Base-by-base conservation (phyloP, 352 stramenopile genomes). In the Globisporangium emineosum region DNA sequence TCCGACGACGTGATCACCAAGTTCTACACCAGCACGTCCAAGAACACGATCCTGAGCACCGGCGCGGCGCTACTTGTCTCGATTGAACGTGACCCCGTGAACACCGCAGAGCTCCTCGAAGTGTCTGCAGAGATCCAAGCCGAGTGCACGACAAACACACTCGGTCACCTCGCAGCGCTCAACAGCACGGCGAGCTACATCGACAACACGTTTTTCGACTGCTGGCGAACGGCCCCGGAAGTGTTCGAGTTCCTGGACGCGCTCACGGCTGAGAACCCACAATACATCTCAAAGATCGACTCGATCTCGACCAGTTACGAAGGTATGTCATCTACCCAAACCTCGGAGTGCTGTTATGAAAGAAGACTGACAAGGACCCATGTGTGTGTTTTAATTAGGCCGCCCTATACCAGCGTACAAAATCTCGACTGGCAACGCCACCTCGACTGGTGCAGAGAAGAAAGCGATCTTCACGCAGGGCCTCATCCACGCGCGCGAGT, bases 201-300 rank as follows among this genome's bases (percentile, higher is more conserved):
- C 49, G 32, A 62, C 33, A 72, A 60, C 25, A 57, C 64, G 3
- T 78, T 75, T 65, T 78, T 78, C 40, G 64, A 72, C 30, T 78
- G 71, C 53, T 78, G 68, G 55, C 67, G 71, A 7, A 54, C 58
- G 12, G 53, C 61, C 5, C 57, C 62, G 2, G 62, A 78, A 29
- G 68, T 75, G 25, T 69, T 62, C 35, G 68, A 50, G 42, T 78
- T 73, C 58, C 27, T 78, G 35, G 60, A 73, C 42, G 27, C 56
- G 15, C 53, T 78, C 25, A 42, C 57, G 27, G 33, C 29, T 1
- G 30, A 25, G 19, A 60, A 68, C 10, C 29, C 68, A 0, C 25
- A 58, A 13, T 51, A 68, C 17, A 19, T 78, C 29, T 55, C 67
- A 5, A 71, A 50, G 17, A 53, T 64, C n/a, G 59, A 55, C 32